Percentiles rank a stretch among this genome's conserved stretches.
Evolutionary conservation across 208 protist genomes (phyloP).

Genomic region (Acanthamoeba divionensis): DNA sequence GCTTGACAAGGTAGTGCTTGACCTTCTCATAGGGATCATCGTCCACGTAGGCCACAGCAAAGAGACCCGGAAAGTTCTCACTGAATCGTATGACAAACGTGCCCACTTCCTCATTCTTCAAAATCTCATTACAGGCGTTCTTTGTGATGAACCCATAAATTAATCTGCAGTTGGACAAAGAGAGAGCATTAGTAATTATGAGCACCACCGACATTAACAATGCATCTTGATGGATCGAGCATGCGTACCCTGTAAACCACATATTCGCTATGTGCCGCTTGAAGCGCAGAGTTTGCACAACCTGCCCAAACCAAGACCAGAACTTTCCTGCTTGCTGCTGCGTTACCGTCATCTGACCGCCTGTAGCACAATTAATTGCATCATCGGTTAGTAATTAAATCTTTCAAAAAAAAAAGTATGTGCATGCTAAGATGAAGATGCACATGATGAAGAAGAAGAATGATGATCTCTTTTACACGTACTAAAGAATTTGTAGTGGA

Average conservation of each 20-base stretch:
- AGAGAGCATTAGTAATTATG: neutral
- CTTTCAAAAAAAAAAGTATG: neutral
- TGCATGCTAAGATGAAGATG: neutral
- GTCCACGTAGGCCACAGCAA: constrained; percentile 66
- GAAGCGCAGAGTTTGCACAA: constrained; percentile 66
- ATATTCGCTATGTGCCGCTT: constrained; percentile 65
- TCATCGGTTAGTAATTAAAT: neutral
- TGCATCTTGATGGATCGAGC: neutral
- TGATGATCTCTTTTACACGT: no score
- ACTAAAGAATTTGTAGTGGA: constrained; percentile 69
- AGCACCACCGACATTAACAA: neutral
- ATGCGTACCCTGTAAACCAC: constrained; percentile 61
- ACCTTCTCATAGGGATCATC: constrained; percentile 60
- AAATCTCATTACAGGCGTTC: constrained; percentile 55
- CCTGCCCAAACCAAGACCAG: constrained; percentile 68
- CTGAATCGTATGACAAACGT: constrained; percentile 65
- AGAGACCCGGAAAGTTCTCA: constrained; percentile 62
- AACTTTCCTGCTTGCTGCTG: constrained; percentile 52
- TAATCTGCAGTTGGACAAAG: neutral
- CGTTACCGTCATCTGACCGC: neutral
- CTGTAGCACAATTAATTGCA: neutral
- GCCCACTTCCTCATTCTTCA: constrained; percentile 39
- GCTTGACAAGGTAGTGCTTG: constrained; percentile 69
- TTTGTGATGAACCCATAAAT: constrained; percentile 70
- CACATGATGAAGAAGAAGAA: no score